These are phyloP conservation scores for Nemania sp. DNA, from an alignment of 2,329 filamentous ascomycete species.

Conservation along the genomic window DNA sequence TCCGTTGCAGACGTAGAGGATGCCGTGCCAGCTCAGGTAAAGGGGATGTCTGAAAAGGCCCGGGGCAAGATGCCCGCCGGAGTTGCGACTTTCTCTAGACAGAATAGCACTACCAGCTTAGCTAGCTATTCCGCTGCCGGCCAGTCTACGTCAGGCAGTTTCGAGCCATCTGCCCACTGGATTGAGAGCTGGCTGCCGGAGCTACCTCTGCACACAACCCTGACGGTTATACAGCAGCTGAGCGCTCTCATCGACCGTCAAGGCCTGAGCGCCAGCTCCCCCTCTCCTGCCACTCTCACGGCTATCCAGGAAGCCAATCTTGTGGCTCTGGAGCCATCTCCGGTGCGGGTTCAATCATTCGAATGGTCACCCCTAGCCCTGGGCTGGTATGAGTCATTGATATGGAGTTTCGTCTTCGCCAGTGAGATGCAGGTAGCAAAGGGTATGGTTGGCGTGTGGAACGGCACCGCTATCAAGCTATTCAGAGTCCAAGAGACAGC, in stretches of 20 bases:
- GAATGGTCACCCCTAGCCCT: slow-evolving; percentile 90
- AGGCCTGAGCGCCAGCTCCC: slow-evolving; percentile 47
- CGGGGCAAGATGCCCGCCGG: slow-evolving; percentile 92
- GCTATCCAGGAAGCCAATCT: slow-evolving; percentile 65
- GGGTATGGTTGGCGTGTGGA: slow-evolving; percentile 92
- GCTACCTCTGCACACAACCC: slow-evolving; percentile 82
- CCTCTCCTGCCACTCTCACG: slow-evolving; percentile 52
- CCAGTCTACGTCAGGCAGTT: slow-evolving; percentile 61
- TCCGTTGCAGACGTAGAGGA: slow-evolving; percentile 73
- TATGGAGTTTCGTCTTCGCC: slow-evolving; percentile 93
- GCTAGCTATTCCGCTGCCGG: slow-evolving; percentile 64
- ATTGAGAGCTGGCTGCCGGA: slow-evolving; percentile 94
- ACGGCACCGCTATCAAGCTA: slow-evolving; percentile 81
- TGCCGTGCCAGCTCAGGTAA: slow-evolving; percentile 77
- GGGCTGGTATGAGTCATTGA: slow-evolving; percentile 92
- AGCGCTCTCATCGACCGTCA: slow-evolving; percentile 59
- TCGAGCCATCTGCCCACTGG: slow-evolving; percentile 81
- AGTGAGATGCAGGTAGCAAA: slow-evolving; percentile 86
- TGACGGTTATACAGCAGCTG: slow-evolving; percentile 73
- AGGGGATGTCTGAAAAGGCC: slow-evolving; percentile 96
- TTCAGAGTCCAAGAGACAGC: slow-evolving; percentile 89
- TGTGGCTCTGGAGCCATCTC: slow-evolving; percentile 72
- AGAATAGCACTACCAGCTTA: slow-evolving; percentile 86
- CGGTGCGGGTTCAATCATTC: slow-evolving; percentile 82
- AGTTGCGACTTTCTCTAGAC: slow-evolving; percentile 78